Evolutionary conservation across 495 filamentous ascomycete species (phyloP), one percentile per base, ranked within the genome.

Genomic region (Symbiotaphrina buchneri): DNA sequence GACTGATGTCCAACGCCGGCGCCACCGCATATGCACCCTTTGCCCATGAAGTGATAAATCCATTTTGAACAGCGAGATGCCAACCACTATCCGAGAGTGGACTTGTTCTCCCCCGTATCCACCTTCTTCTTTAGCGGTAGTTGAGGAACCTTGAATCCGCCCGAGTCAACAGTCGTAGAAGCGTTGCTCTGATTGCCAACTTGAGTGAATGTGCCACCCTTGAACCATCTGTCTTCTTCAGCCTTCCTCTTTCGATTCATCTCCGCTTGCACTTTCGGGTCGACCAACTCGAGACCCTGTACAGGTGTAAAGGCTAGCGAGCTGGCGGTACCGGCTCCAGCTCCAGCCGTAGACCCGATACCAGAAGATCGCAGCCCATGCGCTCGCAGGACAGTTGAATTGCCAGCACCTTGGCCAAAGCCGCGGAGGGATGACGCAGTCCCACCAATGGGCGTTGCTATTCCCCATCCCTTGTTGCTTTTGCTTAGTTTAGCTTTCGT

Each of bases 381-480:
- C 35, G 64, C 69, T 13, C 68, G 63, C 10, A 83, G 66, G 39
- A 71, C 70, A 37, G 77, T 61, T 8, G 63, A 58, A 10, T 55
- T 47, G 18, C 52, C 37, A 2, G 47, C 44, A 4, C 58, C 67
- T 36, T 70, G 67, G 18, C 74, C 79, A 41, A 85, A 77, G 4
- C 73, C 72, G 21, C 78, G 68, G 23, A 94, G 57, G 17, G 75
- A 78, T 2, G 81, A 80, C 24, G 80, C 75, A 7, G 63, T 66
- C 6, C 59, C 62, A 37, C 65, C 56, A 40, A 65, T 47, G 18
- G 76, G 66, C 4, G 78, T 76, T 16, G 65, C 68, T 28, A 65
- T 70, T 28, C 82, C 85, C 90, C 90, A 97, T 27, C 87, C 90
- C 44, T 90, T 82, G 54, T 87, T 87, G 58, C 85, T 91, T 42